These are phyloP conservation scores for Petunia hybrid DNA, from an alignment of 305 asterid species.

Conservation along the genomic window DNA sequence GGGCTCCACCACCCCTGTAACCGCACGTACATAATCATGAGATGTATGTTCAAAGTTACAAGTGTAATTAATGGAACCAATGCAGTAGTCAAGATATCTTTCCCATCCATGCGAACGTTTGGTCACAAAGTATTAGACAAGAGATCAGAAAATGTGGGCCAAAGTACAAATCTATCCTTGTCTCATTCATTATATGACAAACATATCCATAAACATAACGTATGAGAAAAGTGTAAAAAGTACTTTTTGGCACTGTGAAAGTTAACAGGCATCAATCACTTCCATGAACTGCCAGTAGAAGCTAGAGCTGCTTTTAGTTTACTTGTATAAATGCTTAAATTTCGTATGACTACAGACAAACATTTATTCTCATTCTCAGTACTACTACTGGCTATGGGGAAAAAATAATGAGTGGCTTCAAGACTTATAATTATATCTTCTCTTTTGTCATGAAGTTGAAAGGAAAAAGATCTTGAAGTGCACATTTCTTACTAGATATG, in stretches of 20 bases:
- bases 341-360: conserved; percentile 35
- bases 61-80: conserved; percentile 1
- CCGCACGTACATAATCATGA: conserved; percentile 47
- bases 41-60: background rate
- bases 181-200: conserved; percentile 35
- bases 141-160: conserved; percentile 34
- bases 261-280: conserved; percentile 45
- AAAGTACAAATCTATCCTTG: conserved; percentile 43
- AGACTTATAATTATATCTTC: background rate
- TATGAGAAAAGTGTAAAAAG: conserved; percentile 21
- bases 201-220: conserved; percentile 25
- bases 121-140: conserved; percentile 19
- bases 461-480: background rate
- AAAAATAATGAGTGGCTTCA: background rate
- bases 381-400: background rate
- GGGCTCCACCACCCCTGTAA: conserved; percentile 54
- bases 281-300: conserved; percentile 39
- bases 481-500: conserved; percentile 24
- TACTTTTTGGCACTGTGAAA: conserved; percentile 15
- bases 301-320: conserved; percentile 2
- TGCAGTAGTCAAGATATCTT: conserved; percentile 33
- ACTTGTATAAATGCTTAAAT: background rate
- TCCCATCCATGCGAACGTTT: conserved; percentile 43
- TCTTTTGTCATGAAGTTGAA: conserved; percentile 22
- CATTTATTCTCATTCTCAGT: conserved; percentile 40